phyloP scores from a whole-genome alignment of 176 grass and related monocot genomes.

The Oryza meridionalis region DNA sequence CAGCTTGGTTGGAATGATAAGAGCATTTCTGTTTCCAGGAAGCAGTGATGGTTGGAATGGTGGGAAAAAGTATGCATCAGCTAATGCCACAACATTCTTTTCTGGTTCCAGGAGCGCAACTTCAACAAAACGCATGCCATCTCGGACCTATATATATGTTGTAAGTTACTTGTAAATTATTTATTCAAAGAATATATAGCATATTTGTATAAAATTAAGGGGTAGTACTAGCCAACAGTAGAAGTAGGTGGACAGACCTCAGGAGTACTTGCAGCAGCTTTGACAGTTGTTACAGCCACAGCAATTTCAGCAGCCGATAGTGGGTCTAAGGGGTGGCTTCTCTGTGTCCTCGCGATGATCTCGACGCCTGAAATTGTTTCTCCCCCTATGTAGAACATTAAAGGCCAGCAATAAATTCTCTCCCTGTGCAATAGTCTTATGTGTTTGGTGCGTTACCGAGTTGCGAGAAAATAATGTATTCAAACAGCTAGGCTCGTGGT shows the following conservation, averaged over 20 bases:
- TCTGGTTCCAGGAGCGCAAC: slow-evolving; percentile 59
- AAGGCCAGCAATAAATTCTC: too few relatives aligned
- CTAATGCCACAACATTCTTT: slow-evolving; percentile 64
- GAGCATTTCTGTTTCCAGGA: slow-evolving; percentile 78
- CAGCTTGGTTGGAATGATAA: slow-evolving; percentile 82
- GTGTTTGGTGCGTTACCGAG: too few relatives aligned
- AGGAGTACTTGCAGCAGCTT: slow-evolving; percentile 66
- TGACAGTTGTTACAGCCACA: slow-evolving; percentile 71
- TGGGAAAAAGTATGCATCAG: slow-evolving; percentile 95
- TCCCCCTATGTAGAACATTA: neutral
- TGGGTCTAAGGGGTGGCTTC: slow-evolving; percentile 63
- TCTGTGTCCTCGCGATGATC: slow-evolving; percentile 60
- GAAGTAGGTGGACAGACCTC: slow-evolving; percentile 47
- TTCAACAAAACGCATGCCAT: slow-evolving; percentile 70
- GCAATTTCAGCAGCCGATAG: slow-evolving; percentile 75
- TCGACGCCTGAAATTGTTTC: slow-evolving; percentile 43
- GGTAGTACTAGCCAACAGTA: too few relatives aligned
- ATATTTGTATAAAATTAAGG: neutral
- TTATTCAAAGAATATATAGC: neutral
- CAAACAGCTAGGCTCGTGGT: too few relatives aligned
- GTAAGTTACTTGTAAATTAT: neutral
- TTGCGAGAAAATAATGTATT: too few relatives aligned
- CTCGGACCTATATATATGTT: slow-evolving; percentile 36
- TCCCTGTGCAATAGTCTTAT: too few relatives aligned
- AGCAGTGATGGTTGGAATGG: slow-evolving; percentile 96